phyloP scores from a whole-genome alignment of 2,329 filamentous ascomycete genomes.

The Penicillium sp. region DNA sequence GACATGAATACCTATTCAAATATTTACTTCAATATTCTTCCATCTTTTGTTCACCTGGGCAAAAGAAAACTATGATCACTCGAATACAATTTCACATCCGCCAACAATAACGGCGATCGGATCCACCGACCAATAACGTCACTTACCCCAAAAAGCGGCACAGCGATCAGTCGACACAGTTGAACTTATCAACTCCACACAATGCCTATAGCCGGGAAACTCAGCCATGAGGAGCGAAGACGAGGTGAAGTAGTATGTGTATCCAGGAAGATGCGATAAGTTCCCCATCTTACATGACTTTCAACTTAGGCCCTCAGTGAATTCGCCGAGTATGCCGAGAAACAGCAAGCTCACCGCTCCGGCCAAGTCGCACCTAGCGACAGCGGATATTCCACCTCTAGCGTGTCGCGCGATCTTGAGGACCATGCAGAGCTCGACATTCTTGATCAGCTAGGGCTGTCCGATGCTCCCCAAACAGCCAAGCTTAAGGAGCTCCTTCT shows the following conservation, averaged over 20 bases:
- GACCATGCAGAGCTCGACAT: slow-evolving; percentile 89
- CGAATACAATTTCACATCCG: slow-evolving; percentile 44
- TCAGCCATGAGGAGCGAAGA: slow-evolving; percentile 72
- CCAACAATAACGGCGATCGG: slow-evolving; percentile 33
- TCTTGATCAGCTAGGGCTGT: slow-evolving; percentile 72
- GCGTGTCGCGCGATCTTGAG: slow-evolving; percentile 45
- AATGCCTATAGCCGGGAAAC: slow-evolving; percentile 51
- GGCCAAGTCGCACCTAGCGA: slow-evolving; percentile 41
- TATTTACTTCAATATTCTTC: neutral
- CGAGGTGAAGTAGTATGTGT: slow-evolving; percentile 76
- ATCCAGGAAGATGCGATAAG: neutral
- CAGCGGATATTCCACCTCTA: slow-evolving; percentile 42
- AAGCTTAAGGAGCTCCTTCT: slow-evolving; percentile 76
- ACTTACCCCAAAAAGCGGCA: slow-evolving; percentile 15
- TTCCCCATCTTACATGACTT: slow-evolving; percentile 9
- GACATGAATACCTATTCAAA: neutral
- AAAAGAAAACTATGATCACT: slow-evolving; percentile 40
- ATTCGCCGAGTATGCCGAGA: slow-evolving; percentile 96
- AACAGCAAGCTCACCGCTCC: slow-evolving; percentile 67
- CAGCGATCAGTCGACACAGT: slow-evolving; percentile 8
- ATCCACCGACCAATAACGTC: slow-evolving; percentile 25
- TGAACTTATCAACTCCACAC: slow-evolving; percentile 9
- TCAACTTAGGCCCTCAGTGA: slow-evolving; percentile 72
- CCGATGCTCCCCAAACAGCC: slow-evolving; percentile 64
- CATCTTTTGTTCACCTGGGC: slow-evolving; percentile 3